Percentiles rank a stretch among this genome's conserved stretches.
Evolutionary conservation across 768 basidiomycete species (phyloP).

Genomic region (Collybiopsis confluens): DNA sequence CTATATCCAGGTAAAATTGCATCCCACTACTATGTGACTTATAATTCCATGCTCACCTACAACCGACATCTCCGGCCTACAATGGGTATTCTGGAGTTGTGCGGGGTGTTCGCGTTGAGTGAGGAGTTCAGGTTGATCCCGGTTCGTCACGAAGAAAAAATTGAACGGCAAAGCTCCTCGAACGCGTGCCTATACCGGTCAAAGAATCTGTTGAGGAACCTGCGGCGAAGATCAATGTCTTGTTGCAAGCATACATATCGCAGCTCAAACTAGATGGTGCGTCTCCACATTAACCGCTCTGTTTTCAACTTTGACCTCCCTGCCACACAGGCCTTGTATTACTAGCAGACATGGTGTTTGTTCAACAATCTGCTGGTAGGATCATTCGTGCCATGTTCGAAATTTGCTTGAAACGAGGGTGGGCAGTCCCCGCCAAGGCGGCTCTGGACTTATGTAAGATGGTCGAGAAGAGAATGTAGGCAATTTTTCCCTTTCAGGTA

Average conservation of each 20-base stretch:
- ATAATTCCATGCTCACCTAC: conserved; percentile 94
- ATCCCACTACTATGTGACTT: conserved; percentile 92
- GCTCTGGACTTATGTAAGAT: conserved; percentile 95
- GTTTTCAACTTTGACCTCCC: neutral
- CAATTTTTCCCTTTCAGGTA: no score
- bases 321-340: conserved; percentile 62
- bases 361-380: conserved; percentile 94
- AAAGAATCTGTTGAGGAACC: conserved; percentile 97
- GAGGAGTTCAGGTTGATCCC: conserved; percentile 95
- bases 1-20: conserved; percentile 55
- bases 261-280: conserved; percentile 85
- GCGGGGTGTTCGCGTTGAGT: conserved; percentile 91
- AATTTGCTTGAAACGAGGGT: conserved; percentile 96
- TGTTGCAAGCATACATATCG: conserved; percentile 92
- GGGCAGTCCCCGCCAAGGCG: conserved; percentile 90
- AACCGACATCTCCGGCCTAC: conserved; percentile 88
- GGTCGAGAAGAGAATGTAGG: conserved; percentile 82
- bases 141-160: conserved; percentile 85
- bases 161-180: conserved; percentile 83
- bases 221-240: conserved; percentile 94
- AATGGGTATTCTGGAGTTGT: conserved; percentile 87
- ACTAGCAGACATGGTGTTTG: conserved; percentile 92
- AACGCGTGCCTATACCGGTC: conserved; percentile 94
- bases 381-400: conserved; percentile 97
- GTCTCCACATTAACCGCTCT: conserved; percentile 7